A percentile compares a stretch with the other conserved stretches of the same genome.
These are phyloP conservation scores for Prunus mira DNA, from an alignment of 306 rosid genomes.

Conservation along the genomic window DNA sequence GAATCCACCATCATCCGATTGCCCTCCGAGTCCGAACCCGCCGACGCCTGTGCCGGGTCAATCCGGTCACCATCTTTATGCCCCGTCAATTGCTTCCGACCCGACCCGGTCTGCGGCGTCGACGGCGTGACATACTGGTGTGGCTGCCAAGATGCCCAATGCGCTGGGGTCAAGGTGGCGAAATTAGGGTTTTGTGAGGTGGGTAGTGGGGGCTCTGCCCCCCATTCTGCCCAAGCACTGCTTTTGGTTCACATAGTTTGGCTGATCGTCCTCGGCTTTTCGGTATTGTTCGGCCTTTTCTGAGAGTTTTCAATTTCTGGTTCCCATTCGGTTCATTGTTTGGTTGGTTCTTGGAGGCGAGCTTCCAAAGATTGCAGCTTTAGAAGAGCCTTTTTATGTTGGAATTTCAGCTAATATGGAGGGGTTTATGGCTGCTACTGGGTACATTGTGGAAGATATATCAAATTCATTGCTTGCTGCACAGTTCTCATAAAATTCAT, in stretches of 20 bases:
- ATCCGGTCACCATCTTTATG: slow-evolving; percentile 32
- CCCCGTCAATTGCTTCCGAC: slow-evolving; percentile 74
- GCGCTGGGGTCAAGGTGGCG: slow-evolving; percentile 62
- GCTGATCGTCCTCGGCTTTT: slow-evolving; percentile 73
- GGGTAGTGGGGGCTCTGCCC: slow-evolving; percentile 63
- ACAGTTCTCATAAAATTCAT: neutral
- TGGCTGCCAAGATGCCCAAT: slow-evolving; percentile 81
- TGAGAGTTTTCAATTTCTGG: slow-evolving; percentile 19
- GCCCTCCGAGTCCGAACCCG: slow-evolving; percentile 30
- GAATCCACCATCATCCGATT: slow-evolving; percentile 31
- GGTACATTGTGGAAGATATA: neutral
- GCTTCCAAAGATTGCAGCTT: neutral
- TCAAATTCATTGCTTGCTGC: neutral
- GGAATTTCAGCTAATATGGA: neutral
- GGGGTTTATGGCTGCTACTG: neutral
- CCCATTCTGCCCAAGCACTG: slow-evolving; percentile 78
- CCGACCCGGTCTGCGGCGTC: slow-evolving; percentile 86
- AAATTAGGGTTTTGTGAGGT: slow-evolving; percentile 79
- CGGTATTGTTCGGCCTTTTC: slow-evolving; percentile 73
- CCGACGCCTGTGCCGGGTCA: slow-evolving; percentile 29
- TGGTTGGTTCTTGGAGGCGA: neutral
- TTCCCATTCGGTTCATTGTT: neutral
- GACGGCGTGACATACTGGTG: slow-evolving; percentile 97
- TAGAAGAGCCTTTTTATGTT: neutral
- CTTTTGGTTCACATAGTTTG: slow-evolving; percentile 82